phyloP scores from a whole-genome alignment of 2,329 filamentous ascomycete genomes.

The Sporothrix phasma region DNA sequence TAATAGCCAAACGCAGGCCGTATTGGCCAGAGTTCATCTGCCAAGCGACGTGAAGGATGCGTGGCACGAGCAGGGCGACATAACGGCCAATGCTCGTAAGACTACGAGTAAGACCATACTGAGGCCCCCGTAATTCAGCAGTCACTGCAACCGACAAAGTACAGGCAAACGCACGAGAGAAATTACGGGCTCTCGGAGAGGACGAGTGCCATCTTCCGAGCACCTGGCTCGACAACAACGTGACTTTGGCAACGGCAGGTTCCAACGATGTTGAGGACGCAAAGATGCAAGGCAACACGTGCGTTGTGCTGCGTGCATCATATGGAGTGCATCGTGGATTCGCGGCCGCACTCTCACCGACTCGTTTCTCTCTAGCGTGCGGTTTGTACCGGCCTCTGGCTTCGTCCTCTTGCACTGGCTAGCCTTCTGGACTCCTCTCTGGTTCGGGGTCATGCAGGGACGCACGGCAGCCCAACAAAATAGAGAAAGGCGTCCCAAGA shows the following conservation, averaged over 20 bases:
- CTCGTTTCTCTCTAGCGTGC: constrained; percentile 5
- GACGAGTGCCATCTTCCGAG: not conserved
- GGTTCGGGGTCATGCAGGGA: not conserved
- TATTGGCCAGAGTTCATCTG: no score
- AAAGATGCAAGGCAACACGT: no score
- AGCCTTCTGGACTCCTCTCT: not conserved
- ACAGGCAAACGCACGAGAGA: not conserved
- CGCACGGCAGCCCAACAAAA: constrained; percentile 4
- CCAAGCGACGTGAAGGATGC: not conserved
- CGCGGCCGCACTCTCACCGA: not conserved
- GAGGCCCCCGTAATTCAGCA: no score
- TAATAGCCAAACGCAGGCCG: no score
- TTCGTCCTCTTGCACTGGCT: not conserved
- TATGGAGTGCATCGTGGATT: not conserved
- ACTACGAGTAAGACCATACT: no score
- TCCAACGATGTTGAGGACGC: not conserved
- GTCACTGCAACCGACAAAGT: no score
- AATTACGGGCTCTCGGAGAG: not conserved
- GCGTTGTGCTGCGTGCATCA: no score
- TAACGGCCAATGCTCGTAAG: not conserved
- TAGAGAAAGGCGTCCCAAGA: not conserved
- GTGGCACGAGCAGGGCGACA: not conserved
- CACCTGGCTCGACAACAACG: not conserved
- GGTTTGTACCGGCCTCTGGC: not conserved
- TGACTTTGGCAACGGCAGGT: not conserved